These are phyloP conservation scores for Rhizophagus sp. DNA, from an alignment of 192 early-diverging fungal species.

Conservation along the genomic window DNA sequence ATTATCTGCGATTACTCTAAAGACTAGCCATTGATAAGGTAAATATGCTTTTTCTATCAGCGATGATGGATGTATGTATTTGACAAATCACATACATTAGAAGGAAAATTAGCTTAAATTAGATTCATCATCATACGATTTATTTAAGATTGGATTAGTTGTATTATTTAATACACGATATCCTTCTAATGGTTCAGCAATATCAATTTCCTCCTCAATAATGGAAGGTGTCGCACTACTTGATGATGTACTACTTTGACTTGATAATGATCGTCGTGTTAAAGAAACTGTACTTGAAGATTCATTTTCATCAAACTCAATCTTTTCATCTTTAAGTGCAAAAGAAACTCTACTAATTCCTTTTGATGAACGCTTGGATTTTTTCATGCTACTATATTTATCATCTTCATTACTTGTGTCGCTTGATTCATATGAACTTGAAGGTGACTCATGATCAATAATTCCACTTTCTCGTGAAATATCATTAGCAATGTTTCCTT, in stretches of 20 bases:
- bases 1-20: neutral
- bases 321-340: conserved; percentile 23
- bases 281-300: conserved; percentile 19
- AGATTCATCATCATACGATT: too few species aligned
- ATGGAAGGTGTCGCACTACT: neutral
- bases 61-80: neutral
- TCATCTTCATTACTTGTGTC: neutral
- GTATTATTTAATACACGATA: neutral
- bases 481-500: neutral
- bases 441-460: conserved; percentile 4
- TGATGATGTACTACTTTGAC: conserved; percentile 2
- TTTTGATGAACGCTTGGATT: conserved; percentile 26
- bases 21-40: neutral
- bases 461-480: conserved; percentile 18
- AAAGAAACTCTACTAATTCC: conserved; percentile 24
- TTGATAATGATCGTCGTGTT: neutral
- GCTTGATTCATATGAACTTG: neutral
- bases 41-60: too few species aligned
- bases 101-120: too few species aligned
- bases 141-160: too few species aligned
- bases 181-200: neutral
- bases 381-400: neutral
- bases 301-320: conserved; percentile 17
- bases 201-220: neutral
- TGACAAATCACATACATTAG: too few species aligned